Conservation (phyloP, 2,329 filamentous ascomycete genomes). For the Fusarium nelsonii region DNA sequence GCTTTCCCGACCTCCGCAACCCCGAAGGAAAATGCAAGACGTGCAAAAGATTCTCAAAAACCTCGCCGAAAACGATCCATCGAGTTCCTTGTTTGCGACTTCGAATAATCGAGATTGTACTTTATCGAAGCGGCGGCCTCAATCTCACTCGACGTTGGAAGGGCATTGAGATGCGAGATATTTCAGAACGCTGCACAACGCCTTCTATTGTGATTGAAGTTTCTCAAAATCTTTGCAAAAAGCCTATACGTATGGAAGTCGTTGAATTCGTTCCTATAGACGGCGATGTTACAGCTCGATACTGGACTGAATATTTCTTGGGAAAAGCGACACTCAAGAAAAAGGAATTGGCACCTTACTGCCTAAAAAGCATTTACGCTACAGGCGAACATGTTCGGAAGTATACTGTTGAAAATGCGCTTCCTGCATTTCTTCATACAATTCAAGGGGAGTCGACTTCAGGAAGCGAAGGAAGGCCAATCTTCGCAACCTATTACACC, state of each 20-base stretch:
- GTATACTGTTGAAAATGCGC: slow-evolving; percentile 53
- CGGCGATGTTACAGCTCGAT: slow-evolving; percentile 56
- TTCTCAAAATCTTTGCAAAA: slow-evolving; percentile 53
- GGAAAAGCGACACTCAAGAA: slow-evolving; percentile 46
- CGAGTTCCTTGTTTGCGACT: slow-evolving; percentile 58
- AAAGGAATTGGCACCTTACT: slow-evolving; percentile 55
- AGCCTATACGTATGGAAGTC: slow-evolving; percentile 56
- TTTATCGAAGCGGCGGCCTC: slow-evolving; percentile 60
- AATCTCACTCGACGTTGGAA: slow-evolving; percentile 59
- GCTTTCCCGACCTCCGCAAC: slow-evolving; percentile 51
- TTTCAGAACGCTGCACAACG: slow-evolving; percentile 52
- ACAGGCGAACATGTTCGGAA: slow-evolving; percentile 52
- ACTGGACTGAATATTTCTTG: slow-evolving; percentile 52
- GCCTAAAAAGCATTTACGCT: slow-evolving; percentile 54
- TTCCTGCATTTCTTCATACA: slow-evolving; percentile 41
- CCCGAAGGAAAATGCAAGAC: slow-evolving; percentile 55
- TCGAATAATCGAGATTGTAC: slow-evolving; percentile 56
- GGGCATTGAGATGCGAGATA: slow-evolving; percentile 57
- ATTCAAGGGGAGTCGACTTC: slow-evolving; percentile 38
- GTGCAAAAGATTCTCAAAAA: slow-evolving; percentile 55
- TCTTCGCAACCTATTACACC: slow-evolving; percentile 42
- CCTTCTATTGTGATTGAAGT: slow-evolving; percentile 54
- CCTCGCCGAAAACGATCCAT: slow-evolving; percentile 63
- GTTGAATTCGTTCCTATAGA: slow-evolving; percentile 55
- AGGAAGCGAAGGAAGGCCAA: slow-evolving; percentile 9